A percentile compares a stretch with the other conserved stretches of the same genome.
Evolutionary conservation across 305 asterid genomes (phyloP).

Genomic region (Striga hermonthica): DNA sequence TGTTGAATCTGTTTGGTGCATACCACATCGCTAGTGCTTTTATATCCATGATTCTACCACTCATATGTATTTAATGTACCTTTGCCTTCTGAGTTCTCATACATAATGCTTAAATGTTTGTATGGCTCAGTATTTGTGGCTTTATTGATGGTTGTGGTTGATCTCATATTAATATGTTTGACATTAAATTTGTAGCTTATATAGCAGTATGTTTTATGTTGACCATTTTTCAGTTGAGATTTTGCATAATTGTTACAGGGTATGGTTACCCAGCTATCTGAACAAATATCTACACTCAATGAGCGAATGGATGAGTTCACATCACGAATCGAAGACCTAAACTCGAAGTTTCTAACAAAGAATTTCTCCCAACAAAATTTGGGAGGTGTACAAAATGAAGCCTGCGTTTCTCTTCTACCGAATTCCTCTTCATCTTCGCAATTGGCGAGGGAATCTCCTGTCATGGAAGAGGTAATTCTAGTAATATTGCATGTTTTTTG

Average conservation of each 20-base stretch:
- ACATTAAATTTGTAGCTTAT: neutral
- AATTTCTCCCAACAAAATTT: constrained; percentile 65
- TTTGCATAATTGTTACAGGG: constrained; percentile 57
- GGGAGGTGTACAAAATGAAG: constrained; percentile 61
- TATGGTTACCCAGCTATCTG: constrained; percentile 72
- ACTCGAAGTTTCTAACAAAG: constrained; percentile 50
- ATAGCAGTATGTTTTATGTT: neutral
- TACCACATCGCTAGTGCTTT: constrained; percentile 8
- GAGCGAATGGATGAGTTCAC: constrained; percentile 98
- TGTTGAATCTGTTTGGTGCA: neutral
- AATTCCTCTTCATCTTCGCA: constrained; percentile 77
- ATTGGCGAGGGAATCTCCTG: constrained; percentile 67
- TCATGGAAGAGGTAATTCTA: constrained; percentile 77
- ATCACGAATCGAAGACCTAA: constrained; percentile 80
- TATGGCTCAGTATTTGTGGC: too few species aligned
- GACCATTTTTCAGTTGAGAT: constrained; percentile 20
- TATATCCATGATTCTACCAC: neutral
- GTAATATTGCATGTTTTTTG: neutral
- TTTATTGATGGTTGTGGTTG: too few species aligned
- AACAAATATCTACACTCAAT: constrained; percentile 81
- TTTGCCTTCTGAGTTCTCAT: too few species aligned
- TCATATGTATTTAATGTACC: too few species aligned
- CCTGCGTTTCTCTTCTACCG: constrained; percentile 63
- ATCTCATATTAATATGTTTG: constrained; percentile 1
- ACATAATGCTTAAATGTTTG: too few species aligned